Evolutionary conservation across 371 early-diverging fungal genomes (phyloP), one percentile per base, ranked within the genome.

Genomic region (Mucor plumbeus): DNA sequence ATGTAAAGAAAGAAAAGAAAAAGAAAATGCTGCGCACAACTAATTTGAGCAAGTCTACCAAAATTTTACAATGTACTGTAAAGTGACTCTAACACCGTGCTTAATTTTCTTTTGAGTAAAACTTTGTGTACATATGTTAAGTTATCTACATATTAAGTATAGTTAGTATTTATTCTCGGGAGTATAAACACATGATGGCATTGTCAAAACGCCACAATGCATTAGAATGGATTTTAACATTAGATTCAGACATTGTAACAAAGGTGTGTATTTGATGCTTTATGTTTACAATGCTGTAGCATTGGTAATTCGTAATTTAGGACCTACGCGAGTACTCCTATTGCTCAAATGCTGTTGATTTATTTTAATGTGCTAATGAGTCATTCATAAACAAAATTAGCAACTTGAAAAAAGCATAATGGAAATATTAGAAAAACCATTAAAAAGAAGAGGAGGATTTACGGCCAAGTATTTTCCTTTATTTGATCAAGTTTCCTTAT

Each of bases 401-500:
- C 44, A n/a, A 21, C 8, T 11, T 26, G 50, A 21, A 50, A 38
- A 26, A 44, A 44, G 44, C 44, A 44, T 44, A 7, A 44, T 44
- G 7, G 44, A 44, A 44, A 8, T 44, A 17, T 44, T 44, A 44
- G 44, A 44, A 44, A 17, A 15, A 44, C n/a, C 44, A 44, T 44
- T 44, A 44, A 44, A 44, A 7, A 44, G 44, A 44, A 44, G 17
- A 17, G n/a, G 44, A 44, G 44, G 44, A 44, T 44, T 44, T 50
- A 50, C 8, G 21, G 21, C 8, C 50, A 50, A 21, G 26, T 40
- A 31, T 11, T 41, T 59, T 59, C 41, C 59, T 59, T 41, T 41
- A 38, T 59, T 59, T 59, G 59, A 59, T 26, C 39, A 31, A 59
- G 39, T 59, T 59, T 59, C 59, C 59, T 59, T 35, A 55, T 55